Base-by-base conservation (phyloP, 495 filamentous ascomycete species). In the Lasiosphaeria hispida region DNA sequence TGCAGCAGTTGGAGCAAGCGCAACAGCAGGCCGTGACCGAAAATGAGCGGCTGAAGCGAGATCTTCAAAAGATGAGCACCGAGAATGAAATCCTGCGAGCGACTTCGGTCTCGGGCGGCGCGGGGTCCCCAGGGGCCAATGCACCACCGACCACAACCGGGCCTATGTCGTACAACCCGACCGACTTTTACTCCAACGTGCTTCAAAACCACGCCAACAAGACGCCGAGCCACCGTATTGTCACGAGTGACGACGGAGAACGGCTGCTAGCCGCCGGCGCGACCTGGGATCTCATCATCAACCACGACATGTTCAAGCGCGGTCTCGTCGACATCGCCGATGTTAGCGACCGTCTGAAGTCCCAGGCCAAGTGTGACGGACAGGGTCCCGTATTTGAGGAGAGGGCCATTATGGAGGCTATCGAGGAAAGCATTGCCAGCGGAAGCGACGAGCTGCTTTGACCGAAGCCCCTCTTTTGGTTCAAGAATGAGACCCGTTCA, bases 71-170 rank as follows among this genome's bases (percentile, higher is more conserved):
- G 63, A 85, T 87, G 52, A 81, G 81, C 52, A 94, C 90, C 33
- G 92, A 98, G 71, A 97, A 96, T 70, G 91, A 97, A 75, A 93
- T 96, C 53, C 76, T 98, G 18, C 88, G 90, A n/a, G 90, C 89
- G 7, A 92, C 89, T 14, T 80, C 84, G n/a, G 50, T 67, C 23
- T 64, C 69, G 10, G 63, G 38, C n/a, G 59, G 37, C n/a, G 45
- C 52, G 54, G 65, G 61, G 13, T 63, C 68, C 0, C 65, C 67
- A 6, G 58, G 63, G 43, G 56, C 61, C 47, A 60, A 61, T 33
- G 63, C 58, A 10, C 35, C 61, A 54, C 64, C 71, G 36, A 69
- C 64, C 14, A 80, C 72, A 30, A 80, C 89, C 1, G 90, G 89
- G 3, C 89, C 89, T 0, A 83, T 90, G 82, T 78, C 74, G 34